Conservation (phyloP, 2,329 filamentous ascomycete genomes). For the Fusarium papillatum region DNA sequence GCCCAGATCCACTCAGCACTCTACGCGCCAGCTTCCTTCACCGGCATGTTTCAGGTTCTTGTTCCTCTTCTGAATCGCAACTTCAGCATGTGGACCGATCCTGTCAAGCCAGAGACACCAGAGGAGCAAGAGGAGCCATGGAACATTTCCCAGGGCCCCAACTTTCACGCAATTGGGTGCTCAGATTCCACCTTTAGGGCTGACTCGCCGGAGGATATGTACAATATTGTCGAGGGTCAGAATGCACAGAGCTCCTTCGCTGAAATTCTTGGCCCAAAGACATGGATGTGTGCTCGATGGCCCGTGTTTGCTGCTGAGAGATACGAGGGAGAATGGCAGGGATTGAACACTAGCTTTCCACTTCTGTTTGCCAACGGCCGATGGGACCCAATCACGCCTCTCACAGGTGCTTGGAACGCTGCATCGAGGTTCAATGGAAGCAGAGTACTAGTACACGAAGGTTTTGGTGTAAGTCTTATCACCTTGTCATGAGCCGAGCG, state of each 20-base stretch:
- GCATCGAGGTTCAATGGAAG: slow-evolving; percentile 4
- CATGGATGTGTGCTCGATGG: slow-evolving; percentile 7
- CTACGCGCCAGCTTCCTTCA: not conserved
- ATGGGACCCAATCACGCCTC: slow-evolving; percentile 9
- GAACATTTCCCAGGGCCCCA: not conserved
- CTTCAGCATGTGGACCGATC: not conserved
- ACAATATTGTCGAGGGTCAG: slow-evolving; percentile 8
- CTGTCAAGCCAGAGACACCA: not conserved
- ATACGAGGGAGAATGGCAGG: not conserved
- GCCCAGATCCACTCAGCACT: not conserved
- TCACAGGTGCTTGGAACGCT: slow-evolving; percentile 1
- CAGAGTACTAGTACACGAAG: not conserved
- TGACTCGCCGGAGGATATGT: slow-evolving; percentile 15
- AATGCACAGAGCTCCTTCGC: slow-evolving; percentile 4
- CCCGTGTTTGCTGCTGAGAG: slow-evolving; percentile 1
- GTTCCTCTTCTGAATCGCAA: not conserved
- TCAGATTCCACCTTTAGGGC: slow-evolving; percentile 16
- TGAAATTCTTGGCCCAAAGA: not conserved
- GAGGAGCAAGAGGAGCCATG: not conserved
- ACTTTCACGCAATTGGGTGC: slow-evolving; percentile 18
- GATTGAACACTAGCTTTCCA: slow-evolving; percentile 1
- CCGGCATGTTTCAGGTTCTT: not conserved
- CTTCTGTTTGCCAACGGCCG: slow-evolving; percentile 2
- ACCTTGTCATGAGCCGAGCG: not conserved
- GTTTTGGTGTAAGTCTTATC: slow-evolving; percentile 3